Evolutionary conservation across 2,329 filamentous ascomycete genomes (phyloP), one percentile per base, ranked within the genome.

Genomic region (Nannizziopsis barbatae): DNA sequence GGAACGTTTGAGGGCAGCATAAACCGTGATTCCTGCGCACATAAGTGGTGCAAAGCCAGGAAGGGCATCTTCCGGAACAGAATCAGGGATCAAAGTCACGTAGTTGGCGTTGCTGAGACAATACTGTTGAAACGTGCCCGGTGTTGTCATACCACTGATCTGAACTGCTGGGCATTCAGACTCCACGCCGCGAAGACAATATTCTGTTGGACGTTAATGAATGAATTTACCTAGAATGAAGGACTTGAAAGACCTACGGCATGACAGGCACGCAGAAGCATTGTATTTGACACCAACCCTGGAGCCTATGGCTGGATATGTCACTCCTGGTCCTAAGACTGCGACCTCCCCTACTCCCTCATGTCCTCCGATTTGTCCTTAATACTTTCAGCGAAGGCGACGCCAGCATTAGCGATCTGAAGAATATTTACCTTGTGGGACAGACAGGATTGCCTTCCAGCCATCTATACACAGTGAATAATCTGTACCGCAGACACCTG

Each of bases 101-200:
- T 93, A 86, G 15, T 83, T 79, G n/a, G 87, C 88, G 68, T 93
- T 93, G 58, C 81, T 88, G 57, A 95, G 79, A 65, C 78, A 79
- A 72, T 94, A 95, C 73, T 95, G 81, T 73, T 95, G 89, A 77
- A 95, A 95, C 37, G 82, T 81, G 22, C 89, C 89, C 64, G 94
- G 86, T 62, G 95, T 86, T 4, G 86, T 93, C 75, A 93, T 95
- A 49, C 89, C 89, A 1, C 86, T 93, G 38, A 95, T 77, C 32
- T 77, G 71, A 20, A 85, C 79, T 51, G 84, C 72, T n/a, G 76
- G 67, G 72, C 89, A 95, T 5, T 95, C 81, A 17, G 22, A 27
- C 22, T 27, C 22, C 22, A 7, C 22, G 7, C 22, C 22, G 22
- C 22, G 22, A 27, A 27, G 22, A 27, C 22, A 27, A 27, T 27